Conservation (phyloP, 116 monocot genomes). For the Dioscorea cayenensis region DNA sequence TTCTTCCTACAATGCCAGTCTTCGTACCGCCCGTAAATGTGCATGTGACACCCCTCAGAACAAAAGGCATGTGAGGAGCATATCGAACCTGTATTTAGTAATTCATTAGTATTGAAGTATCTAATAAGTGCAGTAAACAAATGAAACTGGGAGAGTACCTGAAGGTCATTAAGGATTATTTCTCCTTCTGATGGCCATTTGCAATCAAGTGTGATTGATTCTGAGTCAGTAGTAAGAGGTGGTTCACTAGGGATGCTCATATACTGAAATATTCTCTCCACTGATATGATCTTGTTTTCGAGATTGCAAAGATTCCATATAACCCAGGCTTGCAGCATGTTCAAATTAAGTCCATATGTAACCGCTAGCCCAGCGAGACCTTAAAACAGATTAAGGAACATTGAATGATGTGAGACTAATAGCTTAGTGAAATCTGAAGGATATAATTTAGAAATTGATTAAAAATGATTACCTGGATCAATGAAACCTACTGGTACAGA, state of each 20-base stretch:
- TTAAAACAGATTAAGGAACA: conserved; percentile 8
- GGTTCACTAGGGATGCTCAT: conserved; percentile 65
- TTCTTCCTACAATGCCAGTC: conserved; percentile 66
- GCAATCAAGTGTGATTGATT: conserved; percentile 33
- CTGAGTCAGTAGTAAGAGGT: conserved; percentile 45
- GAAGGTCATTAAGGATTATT: conserved; percentile 44
- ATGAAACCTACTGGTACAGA: conserved; percentile 62
- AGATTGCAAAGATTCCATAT: conserved; percentile 67
- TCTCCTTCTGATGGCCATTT: conserved; percentile 70
- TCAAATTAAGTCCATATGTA: conserved; percentile 79
- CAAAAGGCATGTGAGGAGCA: conserved; percentile 49
- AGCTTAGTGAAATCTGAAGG: background rate
- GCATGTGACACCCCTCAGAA: conserved; percentile 45
- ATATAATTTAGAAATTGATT: background rate
- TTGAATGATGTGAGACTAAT: background rate
- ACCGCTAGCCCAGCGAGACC: conserved; percentile 77
- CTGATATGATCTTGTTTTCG: conserved; percentile 77
- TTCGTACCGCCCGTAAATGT: conserved; percentile 41
- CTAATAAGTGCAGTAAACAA: background rate
- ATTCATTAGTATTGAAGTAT: background rate
- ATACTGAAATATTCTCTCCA: conserved; percentile 82
- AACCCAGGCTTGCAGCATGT: conserved; percentile 57
- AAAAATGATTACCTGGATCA: conserved; percentile 52
- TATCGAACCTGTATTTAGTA: conserved; percentile 26
- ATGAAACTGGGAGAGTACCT: conserved; percentile 26